Evolutionary conservation across 495 filamentous ascomycete genomes (phyloP), one percentile per base, ranked within the genome.

Genomic region (Hypoxylon crocopeplum): DNA sequence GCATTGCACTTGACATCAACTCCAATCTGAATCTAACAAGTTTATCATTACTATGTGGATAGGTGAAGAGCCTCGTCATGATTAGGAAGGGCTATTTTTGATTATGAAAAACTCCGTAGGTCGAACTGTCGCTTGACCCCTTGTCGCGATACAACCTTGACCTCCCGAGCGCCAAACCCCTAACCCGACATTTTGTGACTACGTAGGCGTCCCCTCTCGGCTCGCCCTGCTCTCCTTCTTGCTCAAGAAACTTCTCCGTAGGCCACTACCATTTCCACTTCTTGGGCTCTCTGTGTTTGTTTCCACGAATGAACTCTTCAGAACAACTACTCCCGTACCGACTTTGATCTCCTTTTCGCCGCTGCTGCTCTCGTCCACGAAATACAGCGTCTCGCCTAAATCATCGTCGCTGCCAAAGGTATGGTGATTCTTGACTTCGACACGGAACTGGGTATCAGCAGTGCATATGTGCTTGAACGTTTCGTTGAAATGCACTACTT

Each of bases 321-420:
- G 62, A 0, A 81, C 73, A 15, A 93, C 86, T 1, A 68, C 77
- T 8, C 91, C 88, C 16, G 73, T 74, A n/a, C 92, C 91, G 45
- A 88, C 84, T 16, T 73, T 77, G 34, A 98, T 74, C 11, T 79
- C 64, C 79, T 93, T 96, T 61, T 96, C 91, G 32, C 83, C 79
- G 15, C 86, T 86, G 12, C 86, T 86, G 50, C 88, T 86, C 66
- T 98, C 93, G 49, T 90, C 90, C 11, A 98, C 86, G 67, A 95
- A 93, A 78, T 96, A 96, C n/a, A 87, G 59, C 0, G 79, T 82
- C 62, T 98, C 92, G 36, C 94, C 94, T 7, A 98, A 78, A 22
- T 85, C 79, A 37, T 88, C 84, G 64, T 96, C 93, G 32, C 82
- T 87, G 32, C 89, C 85, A 64, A 97, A 91, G 3, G 87, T 89